A percentile compares a stretch with the other conserved stretches of the same genome.
phyloP scores from a whole-genome alignment of 2,329 filamentous ascomycete genomes.

The Tolypocladium tundrense region DNA sequence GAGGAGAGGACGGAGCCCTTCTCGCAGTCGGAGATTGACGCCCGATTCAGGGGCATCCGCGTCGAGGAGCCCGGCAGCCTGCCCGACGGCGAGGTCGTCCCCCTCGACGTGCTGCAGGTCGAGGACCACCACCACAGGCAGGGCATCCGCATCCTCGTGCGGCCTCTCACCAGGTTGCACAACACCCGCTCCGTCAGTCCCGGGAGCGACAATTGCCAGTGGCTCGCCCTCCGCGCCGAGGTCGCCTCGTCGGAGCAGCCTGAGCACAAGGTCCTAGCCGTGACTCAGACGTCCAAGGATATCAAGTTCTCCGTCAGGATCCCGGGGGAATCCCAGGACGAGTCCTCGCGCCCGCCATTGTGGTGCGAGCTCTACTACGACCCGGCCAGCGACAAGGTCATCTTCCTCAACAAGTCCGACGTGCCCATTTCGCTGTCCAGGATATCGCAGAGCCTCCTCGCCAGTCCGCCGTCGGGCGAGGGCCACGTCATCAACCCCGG shows the following conservation, averaged over 20 bases:
- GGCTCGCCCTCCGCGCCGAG: slow-evolving; percentile 45
- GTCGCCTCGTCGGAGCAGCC: slow-evolving; percentile 39
- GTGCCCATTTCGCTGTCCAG: slow-evolving; percentile 40
- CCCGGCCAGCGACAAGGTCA: slow-evolving; percentile 46
- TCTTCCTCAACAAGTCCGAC: slow-evolving; percentile 45
- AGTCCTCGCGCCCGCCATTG: slow-evolving; percentile 34
- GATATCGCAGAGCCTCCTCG: slow-evolving; percentile 28
- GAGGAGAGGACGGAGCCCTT: slow-evolving; percentile 50
- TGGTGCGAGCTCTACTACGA: slow-evolving; percentile 53
- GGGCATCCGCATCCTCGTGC: slow-evolving; percentile 47
- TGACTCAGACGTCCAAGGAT: slow-evolving; percentile 49
- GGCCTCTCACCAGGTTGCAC: slow-evolving; percentile 41
- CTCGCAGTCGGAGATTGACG: slow-evolving; percentile 44
- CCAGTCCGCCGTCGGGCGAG: slow-evolving; percentile 30
- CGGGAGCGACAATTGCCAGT: slow-evolving; percentile 45
- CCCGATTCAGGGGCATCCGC: slow-evolving; percentile 34
- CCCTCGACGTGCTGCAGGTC: slow-evolving; percentile 41
- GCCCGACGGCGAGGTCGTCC: slow-evolving; percentile 31
- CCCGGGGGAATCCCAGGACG: slow-evolving; percentile 34
- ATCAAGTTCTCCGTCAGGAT: slow-evolving; percentile 51
- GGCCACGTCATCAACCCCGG: slow-evolving; percentile 33
- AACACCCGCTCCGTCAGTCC: slow-evolving; percentile 45
- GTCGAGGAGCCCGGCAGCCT: slow-evolving; percentile 31
- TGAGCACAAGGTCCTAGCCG: slow-evolving; percentile 47
- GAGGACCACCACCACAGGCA: slow-evolving; percentile 42